Conservation (phyloP, 2,329 filamentous ascomycete genomes). For the Cordyceps javanica region DNA sequence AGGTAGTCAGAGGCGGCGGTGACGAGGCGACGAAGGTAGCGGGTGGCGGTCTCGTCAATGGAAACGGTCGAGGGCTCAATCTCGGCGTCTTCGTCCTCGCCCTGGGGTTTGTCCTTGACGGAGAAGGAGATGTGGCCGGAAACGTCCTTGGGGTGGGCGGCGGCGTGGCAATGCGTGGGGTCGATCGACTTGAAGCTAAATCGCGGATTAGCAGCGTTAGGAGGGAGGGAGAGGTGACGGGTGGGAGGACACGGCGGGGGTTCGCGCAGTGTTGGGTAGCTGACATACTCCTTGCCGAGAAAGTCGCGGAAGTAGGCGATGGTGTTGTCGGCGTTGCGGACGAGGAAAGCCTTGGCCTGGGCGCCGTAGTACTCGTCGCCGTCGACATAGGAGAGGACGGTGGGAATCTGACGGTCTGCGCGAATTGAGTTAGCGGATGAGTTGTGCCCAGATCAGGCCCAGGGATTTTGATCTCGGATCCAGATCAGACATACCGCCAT, state of each 20-base stretch:
- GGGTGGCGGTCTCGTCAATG: constrained; percentile 74
- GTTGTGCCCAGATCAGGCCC: background rate
- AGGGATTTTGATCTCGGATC: background rate
- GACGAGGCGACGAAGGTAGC: constrained; percentile 77
- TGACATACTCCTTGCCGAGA: constrained; percentile 78
- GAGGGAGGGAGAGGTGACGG: background rate
- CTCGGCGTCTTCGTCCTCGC: constrained; percentile 44
- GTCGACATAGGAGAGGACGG: constrained; percentile 86
- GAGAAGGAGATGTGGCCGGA: constrained; percentile 71
- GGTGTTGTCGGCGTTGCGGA: constrained; percentile 90
- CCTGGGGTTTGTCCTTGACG: constrained; percentile 61
- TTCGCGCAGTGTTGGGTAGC: background rate
- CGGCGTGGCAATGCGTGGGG: constrained; percentile 88
- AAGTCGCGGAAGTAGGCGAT: constrained; percentile 95
- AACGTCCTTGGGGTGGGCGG: constrained; percentile 77
- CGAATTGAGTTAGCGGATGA: background rate
- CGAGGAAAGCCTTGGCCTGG: constrained; percentile 88
- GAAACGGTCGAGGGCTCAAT: constrained; percentile 55
- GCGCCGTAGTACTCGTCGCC: constrained; percentile 96
- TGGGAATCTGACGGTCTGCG: constrained; percentile 91
- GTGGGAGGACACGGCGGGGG: no score
- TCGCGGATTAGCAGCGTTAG: constrained; percentile 7
- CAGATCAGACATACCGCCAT: constrained; percentile 64
- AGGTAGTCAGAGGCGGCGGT: constrained; percentile 85
- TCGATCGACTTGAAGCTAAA: constrained; percentile 87